Evolutionary conservation across 2,329 filamentous ascomycete species (phyloP).

Genomic region (Microcyclospora pomicola): DNA sequence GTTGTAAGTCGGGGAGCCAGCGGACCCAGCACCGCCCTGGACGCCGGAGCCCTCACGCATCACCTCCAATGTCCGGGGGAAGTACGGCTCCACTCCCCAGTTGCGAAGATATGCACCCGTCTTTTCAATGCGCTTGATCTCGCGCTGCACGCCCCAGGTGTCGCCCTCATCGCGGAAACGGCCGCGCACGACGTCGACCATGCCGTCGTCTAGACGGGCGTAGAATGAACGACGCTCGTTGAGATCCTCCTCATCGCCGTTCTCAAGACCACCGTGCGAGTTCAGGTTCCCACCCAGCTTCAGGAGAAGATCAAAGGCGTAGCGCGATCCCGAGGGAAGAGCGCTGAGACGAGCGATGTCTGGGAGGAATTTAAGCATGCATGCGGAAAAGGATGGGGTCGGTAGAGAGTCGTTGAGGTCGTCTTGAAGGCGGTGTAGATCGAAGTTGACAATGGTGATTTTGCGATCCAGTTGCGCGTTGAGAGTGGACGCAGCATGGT

Average conservation of each 20-base stretch:
- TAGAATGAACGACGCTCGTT: slow-evolving; percentile 38
- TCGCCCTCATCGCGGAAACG: slow-evolving; percentile 36
- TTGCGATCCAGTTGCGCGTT: slow-evolving; percentile 45
- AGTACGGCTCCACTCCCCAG: slow-evolving; percentile 41
- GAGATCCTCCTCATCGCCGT: slow-evolving; percentile 34
- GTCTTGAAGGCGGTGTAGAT: slow-evolving; percentile 42
- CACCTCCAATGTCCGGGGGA: slow-evolving; percentile 36
- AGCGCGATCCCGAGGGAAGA: slow-evolving; percentile 34
- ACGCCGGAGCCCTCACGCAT: slow-evolving; percentile 24
- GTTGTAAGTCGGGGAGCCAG: neutral
- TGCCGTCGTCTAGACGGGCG: slow-evolving; percentile 32
- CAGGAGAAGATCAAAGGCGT: slow-evolving; percentile 40
- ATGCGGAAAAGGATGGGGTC: slow-evolving; percentile 38
- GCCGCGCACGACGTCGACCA: slow-evolving; percentile 39
- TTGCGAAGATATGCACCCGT: slow-evolving; percentile 38
- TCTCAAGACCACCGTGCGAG: slow-evolving; percentile 38
- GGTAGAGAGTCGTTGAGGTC: slow-evolving; percentile 41
- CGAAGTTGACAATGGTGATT: slow-evolving; percentile 44
- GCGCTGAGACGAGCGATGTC: slow-evolving; percentile 38
- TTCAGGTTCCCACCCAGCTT: slow-evolving; percentile 44
- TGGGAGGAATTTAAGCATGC: slow-evolving; percentile 42
- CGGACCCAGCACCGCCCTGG: neutral
- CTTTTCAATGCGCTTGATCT: slow-evolving; percentile 44
- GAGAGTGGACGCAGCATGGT: slow-evolving; percentile 36
- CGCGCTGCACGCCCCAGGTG: slow-evolving; percentile 37